Evolutionary conservation across 2,329 filamentous ascomycete species (phyloP).

Genomic region (Cercospora berteroae): DNA sequence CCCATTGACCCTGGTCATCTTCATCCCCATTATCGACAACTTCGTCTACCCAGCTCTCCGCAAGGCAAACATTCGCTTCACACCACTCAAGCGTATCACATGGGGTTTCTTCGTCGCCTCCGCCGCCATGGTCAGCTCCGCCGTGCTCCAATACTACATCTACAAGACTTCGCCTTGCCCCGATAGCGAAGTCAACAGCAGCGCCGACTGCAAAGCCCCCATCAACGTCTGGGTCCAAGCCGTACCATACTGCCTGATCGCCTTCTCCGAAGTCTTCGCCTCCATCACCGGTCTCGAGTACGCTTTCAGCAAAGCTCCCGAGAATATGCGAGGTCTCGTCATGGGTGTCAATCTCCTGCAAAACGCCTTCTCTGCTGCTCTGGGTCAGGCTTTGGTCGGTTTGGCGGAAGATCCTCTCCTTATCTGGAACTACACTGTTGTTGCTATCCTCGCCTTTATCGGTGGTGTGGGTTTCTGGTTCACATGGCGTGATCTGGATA

Average conservation of each 20-base stretch:
- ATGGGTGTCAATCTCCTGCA: conserved; percentile 57
- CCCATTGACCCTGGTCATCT: conserved; percentile 38
- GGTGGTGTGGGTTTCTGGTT: conserved; percentile 68
- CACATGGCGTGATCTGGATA: conserved; percentile 63
- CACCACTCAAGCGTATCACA: conserved; percentile 54
- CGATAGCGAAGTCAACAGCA: conserved; percentile 19
- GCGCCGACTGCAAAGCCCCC: conserved; percentile 35
- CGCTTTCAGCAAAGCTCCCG: conserved; percentile 48
- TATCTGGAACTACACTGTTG: conserved; percentile 65
- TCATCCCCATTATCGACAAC: conserved; percentile 48
- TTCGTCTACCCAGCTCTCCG: conserved; percentile 49
- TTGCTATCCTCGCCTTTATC: conserved; percentile 61
- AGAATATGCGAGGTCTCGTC: conserved; percentile 49
- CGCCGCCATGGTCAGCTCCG: conserved; percentile 54
- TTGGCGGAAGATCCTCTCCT: conserved; percentile 62
- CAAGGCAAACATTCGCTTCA: conserved; percentile 43
- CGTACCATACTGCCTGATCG: conserved; percentile 47
- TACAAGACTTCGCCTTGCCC: conserved; percentile 43
- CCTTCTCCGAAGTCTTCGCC: conserved; percentile 47
- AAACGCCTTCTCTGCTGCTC: conserved; percentile 56
- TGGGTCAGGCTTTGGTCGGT: conserved; percentile 62
- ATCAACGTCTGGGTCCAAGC: conserved; percentile 47
- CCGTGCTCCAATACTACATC: conserved; percentile 56
- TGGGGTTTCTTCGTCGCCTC: conserved; percentile 55
- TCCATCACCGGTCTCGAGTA: conserved; percentile 47